phyloP scores from a whole-genome alignment of 495 filamentous ascomycete genomes.

The Staphylotrichum tortipilum region DNA sequence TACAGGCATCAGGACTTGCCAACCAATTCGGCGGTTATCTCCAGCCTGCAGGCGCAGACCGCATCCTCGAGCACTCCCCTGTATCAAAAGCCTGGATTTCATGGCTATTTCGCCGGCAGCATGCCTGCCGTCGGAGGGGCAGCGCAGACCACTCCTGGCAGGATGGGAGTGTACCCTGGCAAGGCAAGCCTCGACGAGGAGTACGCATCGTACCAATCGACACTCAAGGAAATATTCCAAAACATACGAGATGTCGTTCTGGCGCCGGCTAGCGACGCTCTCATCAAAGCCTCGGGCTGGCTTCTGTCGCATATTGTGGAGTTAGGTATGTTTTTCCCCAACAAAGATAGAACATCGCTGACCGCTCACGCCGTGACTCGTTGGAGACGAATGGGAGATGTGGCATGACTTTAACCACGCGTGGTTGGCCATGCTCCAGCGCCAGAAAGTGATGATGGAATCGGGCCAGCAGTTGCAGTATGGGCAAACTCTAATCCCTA shows the following conservation, averaged over 20 bases:
- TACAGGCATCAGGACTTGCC: slow-evolving; percentile 46
- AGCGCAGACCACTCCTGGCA: slow-evolving; percentile 30
- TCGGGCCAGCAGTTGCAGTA: slow-evolving; percentile 50
- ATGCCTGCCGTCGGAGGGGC: slow-evolving; percentile 39
- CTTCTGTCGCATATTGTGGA: slow-evolving; percentile 70
- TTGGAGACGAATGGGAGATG: slow-evolving; percentile 64
- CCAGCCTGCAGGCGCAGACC: slow-evolving; percentile 33
- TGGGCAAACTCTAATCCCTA: slow-evolving; percentile 56
- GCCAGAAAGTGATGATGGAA: slow-evolving; percentile 71
- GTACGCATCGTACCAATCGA: slow-evolving; percentile 64
- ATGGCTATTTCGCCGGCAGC: slow-evolving; percentile 34
- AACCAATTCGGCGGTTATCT: slow-evolving; percentile 52
- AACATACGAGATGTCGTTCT: slow-evolving; percentile 63
- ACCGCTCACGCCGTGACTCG: slow-evolving; percentile 65
- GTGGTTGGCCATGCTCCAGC: slow-evolving; percentile 82
- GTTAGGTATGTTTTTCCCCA: slow-evolving; percentile 53
- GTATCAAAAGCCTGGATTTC: slow-evolving; percentile 43
- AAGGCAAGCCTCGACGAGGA: slow-evolving; percentile 46
- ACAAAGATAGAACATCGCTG: too few relatives aligned
- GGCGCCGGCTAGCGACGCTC: slow-evolving; percentile 58
- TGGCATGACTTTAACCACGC: slow-evolving; percentile 95
- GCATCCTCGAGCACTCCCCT: slow-evolving; percentile 33
- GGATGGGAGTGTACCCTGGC: slow-evolving; percentile 32
- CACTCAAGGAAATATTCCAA: slow-evolving; percentile 65
- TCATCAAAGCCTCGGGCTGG: slow-evolving; percentile 78